Conservation (phyloP, 345 rosid genomes). For the Sonneratia caseolaris region DNA sequence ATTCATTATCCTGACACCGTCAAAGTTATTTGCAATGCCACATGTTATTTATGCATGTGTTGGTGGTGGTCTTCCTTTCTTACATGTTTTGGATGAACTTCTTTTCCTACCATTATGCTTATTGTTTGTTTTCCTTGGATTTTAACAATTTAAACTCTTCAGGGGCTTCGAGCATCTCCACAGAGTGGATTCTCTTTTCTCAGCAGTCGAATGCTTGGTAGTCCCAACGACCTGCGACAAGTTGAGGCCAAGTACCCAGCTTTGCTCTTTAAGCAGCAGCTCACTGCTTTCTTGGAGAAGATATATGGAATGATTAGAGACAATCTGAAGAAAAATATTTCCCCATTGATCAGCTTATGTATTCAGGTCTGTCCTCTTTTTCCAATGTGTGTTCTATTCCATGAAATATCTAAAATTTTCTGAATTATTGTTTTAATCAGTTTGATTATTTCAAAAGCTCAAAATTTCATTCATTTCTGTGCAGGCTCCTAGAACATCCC, state of each 20-base stretch:
- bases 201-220: conserved; percentile 53
- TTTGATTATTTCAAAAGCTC: background rate
- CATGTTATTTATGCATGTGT: background rate
- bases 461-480: conserved; percentile 1
- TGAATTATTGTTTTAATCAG: background rate
- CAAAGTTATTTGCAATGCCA: background rate
- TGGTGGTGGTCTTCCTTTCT: conserved; percentile 3
- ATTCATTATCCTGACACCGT: background rate
- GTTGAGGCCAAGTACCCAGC: conserved; percentile 98
- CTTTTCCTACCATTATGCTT: background rate
- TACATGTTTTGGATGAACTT: background rate
- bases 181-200: conserved; percentile 79
- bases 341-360: conserved; percentile 80
- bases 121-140: conserved; percentile 3
- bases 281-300: conserved; percentile 98
- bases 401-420: background rate
- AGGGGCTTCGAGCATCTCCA: conserved; percentile 84
- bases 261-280: conserved; percentile 90
- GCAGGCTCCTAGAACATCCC: conserved; percentile 84
- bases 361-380: conserved; percentile 49
- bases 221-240: conserved; percentile 63
- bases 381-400: background rate
- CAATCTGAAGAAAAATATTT: conserved; percentile 83
- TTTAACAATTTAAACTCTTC: conserved; percentile 26
- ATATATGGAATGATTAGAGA: conserved; percentile 96